Percentiles rank a stretch among this genome's conserved stretches.
Conservation (phyloP, 176 grass and related monocot genomes). For the Guadua angustifolia region DNA sequence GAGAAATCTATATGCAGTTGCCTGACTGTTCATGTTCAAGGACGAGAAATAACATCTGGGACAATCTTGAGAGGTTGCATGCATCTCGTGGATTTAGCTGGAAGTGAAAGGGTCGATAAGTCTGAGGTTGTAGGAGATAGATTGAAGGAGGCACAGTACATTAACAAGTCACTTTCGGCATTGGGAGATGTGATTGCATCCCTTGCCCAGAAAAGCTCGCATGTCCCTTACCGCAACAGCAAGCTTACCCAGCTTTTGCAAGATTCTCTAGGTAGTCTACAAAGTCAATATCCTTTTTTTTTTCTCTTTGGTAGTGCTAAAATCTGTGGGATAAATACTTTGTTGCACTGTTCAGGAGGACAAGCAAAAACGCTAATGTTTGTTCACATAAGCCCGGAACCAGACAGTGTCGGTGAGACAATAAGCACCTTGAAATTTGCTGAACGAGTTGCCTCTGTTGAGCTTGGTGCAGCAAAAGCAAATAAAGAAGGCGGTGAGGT, state of each 20-base stretch:
- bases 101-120: slow-evolving; percentile 91
- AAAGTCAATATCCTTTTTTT: slow-evolving; percentile 21
- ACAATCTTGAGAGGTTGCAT: slow-evolving; percentile 68
- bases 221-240: slow-evolving; percentile 90
- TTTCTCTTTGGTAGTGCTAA: slow-evolving; percentile 30
- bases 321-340: slow-evolving; percentile 36
- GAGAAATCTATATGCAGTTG: slow-evolving; percentile 58
- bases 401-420: slow-evolving; percentile 63
- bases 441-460: slow-evolving; percentile 82
- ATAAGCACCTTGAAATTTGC: slow-evolving; percentile 92
- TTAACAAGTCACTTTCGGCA: slow-evolving; percentile 94
- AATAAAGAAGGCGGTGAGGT: slow-evolving; percentile 82
- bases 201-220: slow-evolving; percentile 81
- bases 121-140: slow-evolving; percentile 82
- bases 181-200: slow-evolving; percentile 90
- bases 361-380: slow-evolving; percentile 99
- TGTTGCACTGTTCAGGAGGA: slow-evolving; percentile 64
- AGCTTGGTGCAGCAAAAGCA: slow-evolving; percentile 65
- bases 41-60: slow-evolving; percentile 65
- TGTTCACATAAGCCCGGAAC: slow-evolving; percentile 86
- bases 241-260: slow-evolving; percentile 94
- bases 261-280: slow-evolving; percentile 77
- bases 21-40: slow-evolving; percentile 90
- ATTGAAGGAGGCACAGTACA: slow-evolving; percentile 87
- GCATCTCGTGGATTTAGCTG: slow-evolving; percentile 92